Percentiles rank a stretch among this genome's conserved stretches.
Conservation (phyloP, 2,329 filamentous ascomycete species). For the Blastomyces percursus region DNA sequence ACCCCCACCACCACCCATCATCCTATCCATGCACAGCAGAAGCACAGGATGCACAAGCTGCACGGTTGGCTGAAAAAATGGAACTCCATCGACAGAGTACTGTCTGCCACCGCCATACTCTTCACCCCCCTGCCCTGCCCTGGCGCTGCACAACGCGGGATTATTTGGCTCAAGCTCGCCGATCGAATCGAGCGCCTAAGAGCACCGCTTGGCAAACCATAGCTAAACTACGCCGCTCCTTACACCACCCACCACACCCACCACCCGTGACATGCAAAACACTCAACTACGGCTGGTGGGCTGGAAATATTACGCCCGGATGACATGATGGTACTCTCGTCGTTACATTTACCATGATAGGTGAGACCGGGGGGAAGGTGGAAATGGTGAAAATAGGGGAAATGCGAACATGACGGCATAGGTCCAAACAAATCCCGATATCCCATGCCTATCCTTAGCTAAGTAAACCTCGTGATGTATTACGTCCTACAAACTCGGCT, state of each 20-base stretch:
- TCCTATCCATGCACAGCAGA: constrained; percentile 7
- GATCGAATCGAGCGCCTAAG: constrained; percentile 14
- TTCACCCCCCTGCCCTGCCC: constrained; percentile 14
- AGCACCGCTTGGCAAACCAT: constrained; percentile 12
- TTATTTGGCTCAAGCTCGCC: background rate
- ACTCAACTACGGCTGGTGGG: too few relatives aligned
- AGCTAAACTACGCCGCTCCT: too few relatives aligned
- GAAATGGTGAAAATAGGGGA: too few relatives aligned
- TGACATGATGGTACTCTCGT: background rate
- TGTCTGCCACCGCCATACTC: too few relatives aligned
- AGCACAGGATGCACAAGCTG: background rate
- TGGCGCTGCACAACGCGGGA: constrained; percentile 9
- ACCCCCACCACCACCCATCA: too few relatives aligned
- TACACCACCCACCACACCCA: too few relatives aligned
- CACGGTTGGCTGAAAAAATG: constrained; percentile 15
- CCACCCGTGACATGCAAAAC: too few relatives aligned
- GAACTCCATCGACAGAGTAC: too few relatives aligned
- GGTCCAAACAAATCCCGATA: too few relatives aligned
- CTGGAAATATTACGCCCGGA: too few relatives aligned
- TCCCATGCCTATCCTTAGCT: background rate
- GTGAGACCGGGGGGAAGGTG: background rate
- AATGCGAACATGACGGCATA: background rate
- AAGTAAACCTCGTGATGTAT: background rate
- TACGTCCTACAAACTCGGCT: background rate
- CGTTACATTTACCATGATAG: background rate